Base-by-base conservation (phyloP, 176 grass and related monocot genomes). In the Lolium rigidum region DNA sequence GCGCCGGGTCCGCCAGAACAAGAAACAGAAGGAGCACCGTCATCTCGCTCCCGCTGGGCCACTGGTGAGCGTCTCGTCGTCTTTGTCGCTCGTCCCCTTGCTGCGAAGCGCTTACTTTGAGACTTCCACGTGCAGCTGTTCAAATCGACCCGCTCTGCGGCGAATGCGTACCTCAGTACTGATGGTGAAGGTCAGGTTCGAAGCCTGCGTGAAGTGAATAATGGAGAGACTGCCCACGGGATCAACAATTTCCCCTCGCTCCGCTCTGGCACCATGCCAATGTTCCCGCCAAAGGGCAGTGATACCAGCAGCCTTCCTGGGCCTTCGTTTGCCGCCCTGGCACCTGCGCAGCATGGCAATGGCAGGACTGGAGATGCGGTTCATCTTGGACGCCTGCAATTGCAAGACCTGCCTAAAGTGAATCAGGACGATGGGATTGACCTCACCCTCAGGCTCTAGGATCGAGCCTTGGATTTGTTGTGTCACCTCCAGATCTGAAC, bases 401-500 rank as follows among this genome's bases (percentile, higher is more conserved):
- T 39, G 35, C 35, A 69, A 69, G 15, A 10, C 16, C 4, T 18
- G 35, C 16, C 13, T 20, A 35, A 38, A 41, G 16, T 69, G 66
- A 69, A 69, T 69, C 66, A 41, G 16, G 35, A 39, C 26, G 35
- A 69, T 10, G 35, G 66, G 66, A 69, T 69, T 41, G 66, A 69
- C 56, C 56, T 58, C 2, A 58, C 56, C 18, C 18, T 58, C 7
- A 58, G 56, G 56, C 56, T 58, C 7, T 58, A 58, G 54, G 18
- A 58, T 58, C 7, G n/a, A 20, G 7, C 15, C 66, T 20, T 48
- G 31, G 66, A 39, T 73, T 21, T 2, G 62, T 62, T 25, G 12
- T 25, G 21, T 62, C 59, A 25, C 22, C 59, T 62, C 59, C 59
- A 62, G 21, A 62, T 25, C 6, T 66, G 7, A 35, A 66, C 7